Base-by-base conservation (phyloP, 108 stramenopile species). In the Pseudonitzschia multistriata region DNA sequence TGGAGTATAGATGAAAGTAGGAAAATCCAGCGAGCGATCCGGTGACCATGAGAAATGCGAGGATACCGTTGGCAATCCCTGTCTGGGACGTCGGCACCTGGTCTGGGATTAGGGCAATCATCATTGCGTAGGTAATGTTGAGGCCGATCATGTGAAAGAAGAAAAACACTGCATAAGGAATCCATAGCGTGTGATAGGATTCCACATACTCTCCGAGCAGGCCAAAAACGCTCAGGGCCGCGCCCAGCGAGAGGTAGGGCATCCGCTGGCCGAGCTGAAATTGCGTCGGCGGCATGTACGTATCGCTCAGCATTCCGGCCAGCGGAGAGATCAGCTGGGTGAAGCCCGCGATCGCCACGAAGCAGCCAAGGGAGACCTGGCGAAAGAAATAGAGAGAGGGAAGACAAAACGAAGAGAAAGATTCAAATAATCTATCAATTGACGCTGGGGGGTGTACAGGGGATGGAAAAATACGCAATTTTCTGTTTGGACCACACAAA, bases 101-200 rank as follows among this genome's bases (percentile, higher is more conserved):
- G 28, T 89, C 88, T 2, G 88, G 83, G 45, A 86, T 79, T 35
- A 85, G n/a, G 21, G 82, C 85, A n/a, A 89, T 64, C 85, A 89
- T 86, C 73, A 84, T 81, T 49, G 74, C 70, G 69, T 83, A 89
- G 55, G 72, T 73, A 8, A 82, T 72, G 65, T 84, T 89, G 35
- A 85, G 68, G 17, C 81, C 84, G 62, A 85, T 61, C 81, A 85
- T 85, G 72, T 67, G 71, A 11, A 74, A 60, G 45, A 77, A 78
- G 76, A 81, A 85, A 25, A 66, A 63, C 24, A 80, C 29, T 25
- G 69, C 67, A 72, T 85, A 85, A 0, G 79, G 79, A 4, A 82
- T 37, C 85, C 85, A 85, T 15, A 82, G 40, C 17, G 52, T 63
- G 14, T 67, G 66, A 30, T 74, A 70, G 28, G 79, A 77, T 10